Percentiles rank a stretch among this genome's conserved stretches.
phyloP scores from a whole-genome alignment of 208 protist species.

The Zelonia costaricensis region DNA sequence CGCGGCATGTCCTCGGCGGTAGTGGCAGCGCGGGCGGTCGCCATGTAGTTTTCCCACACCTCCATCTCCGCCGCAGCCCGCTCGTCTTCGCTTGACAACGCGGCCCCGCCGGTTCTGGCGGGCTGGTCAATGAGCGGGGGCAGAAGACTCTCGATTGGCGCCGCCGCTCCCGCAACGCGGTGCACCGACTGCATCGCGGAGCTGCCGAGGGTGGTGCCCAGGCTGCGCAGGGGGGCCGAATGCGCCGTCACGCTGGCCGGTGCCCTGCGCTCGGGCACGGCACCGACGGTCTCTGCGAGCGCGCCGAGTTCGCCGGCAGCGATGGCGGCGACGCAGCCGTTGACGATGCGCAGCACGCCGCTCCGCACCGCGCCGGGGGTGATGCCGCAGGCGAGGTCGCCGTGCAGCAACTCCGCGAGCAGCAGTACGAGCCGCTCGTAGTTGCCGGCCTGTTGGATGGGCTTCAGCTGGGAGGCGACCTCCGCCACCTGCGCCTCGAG shows the following conservation, averaged over 20 bases:
- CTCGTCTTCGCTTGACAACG: neutral
- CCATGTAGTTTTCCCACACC: conserved; percentile 24
- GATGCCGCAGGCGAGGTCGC: conserved; percentile 56
- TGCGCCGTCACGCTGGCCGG: neutral
- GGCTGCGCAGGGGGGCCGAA: neutral
- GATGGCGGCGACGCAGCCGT: conserved; percentile 13
- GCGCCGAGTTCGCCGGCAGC: conserved; percentile 5
- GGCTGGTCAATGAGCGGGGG: conserved; percentile 30
- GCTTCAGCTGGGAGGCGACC: conserved; percentile 21
- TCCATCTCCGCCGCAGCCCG: conserved; percentile 25
- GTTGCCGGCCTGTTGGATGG: conserved; percentile 21
- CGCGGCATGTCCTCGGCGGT: conserved; percentile 1
- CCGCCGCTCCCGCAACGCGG: neutral
- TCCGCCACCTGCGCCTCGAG: conserved; percentile 15
- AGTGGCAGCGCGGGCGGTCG: conserved; percentile 15
- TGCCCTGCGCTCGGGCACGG: neutral
- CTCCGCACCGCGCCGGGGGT: conserved; percentile 64
- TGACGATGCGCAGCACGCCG: conserved; percentile 36
- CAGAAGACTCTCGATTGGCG: conserved; percentile 22
- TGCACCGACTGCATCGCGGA: neutral
- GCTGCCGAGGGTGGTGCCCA: neutral
- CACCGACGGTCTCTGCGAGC: neutral
- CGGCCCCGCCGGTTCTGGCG: neutral
- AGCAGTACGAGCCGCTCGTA: conserved; percentile 43
- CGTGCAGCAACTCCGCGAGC: conserved; percentile 51